Evolutionary conservation across 1,284 basidiomycete genomes (phyloP).

Genomic region (Agaricales sp.): DNA sequence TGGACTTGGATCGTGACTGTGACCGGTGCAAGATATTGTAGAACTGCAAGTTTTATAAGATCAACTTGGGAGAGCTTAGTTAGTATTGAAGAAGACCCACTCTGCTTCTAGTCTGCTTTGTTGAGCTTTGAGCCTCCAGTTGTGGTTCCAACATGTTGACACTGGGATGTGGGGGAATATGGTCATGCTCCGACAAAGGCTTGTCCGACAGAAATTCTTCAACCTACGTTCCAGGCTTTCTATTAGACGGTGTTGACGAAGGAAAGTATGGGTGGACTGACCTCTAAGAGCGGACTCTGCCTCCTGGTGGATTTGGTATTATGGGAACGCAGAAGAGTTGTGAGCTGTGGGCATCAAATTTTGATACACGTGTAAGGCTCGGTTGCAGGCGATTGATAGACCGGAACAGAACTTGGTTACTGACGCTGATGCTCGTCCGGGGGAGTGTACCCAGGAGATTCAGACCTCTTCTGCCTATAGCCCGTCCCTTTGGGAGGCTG

Average conservation of each 20-base stretch:
- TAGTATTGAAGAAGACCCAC: slow-evolving; percentile 26
- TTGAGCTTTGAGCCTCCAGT: slow-evolving; percentile 10
- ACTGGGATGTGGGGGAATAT: slow-evolving; percentile 7
- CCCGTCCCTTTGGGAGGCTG: too few species aligned
- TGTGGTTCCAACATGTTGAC: slow-evolving; percentile 8
- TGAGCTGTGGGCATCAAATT: slow-evolving; percentile 20
- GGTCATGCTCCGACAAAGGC: slow-evolving; percentile 22
- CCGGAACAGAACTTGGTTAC: too few species aligned
- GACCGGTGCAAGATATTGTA: neutral
- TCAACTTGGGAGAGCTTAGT: slow-evolving; percentile 10
- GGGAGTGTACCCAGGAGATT: too few species aligned
- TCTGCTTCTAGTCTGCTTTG: slow-evolving; percentile 23
- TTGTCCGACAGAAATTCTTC: slow-evolving; percentile 10
- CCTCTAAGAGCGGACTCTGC: slow-evolving; percentile 15
- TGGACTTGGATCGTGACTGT: neutral
- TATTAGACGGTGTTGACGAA: slow-evolving; percentile 6
- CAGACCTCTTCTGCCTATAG: too few species aligned
- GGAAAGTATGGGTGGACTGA: slow-evolving; percentile 14
- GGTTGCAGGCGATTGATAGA: neutral
- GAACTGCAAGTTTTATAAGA: neutral
- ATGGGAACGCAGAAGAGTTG: slow-evolving; percentile 27
- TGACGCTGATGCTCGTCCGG: neutral
- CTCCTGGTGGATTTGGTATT: slow-evolving; percentile 19
- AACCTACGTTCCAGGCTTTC: slow-evolving; percentile 5
- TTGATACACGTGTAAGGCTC: slow-evolving; percentile 30